phyloP scores from a whole-genome alignment of 495 filamentous ascomycete species.

The Penicillium fimorum region DNA sequence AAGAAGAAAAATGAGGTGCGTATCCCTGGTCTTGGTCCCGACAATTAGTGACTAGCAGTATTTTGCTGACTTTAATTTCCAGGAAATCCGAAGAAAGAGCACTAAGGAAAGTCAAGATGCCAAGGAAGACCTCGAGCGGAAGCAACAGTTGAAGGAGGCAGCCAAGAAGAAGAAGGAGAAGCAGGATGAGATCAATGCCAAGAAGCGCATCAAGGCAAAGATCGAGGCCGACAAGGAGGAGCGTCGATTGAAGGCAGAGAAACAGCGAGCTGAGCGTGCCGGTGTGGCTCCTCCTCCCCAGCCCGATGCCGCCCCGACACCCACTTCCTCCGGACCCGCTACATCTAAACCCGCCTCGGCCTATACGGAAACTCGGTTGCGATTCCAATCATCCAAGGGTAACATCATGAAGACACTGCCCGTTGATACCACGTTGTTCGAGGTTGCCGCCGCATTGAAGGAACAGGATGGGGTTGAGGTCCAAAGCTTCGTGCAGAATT shows the following conservation, averaged over 20 bases:
- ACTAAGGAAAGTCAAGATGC: constrained; percentile 74
- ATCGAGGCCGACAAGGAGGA: constrained; percentile 90
- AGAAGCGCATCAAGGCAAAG: constrained; percentile 82
- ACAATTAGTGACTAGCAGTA: neutral
- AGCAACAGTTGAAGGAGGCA: constrained; percentile 88
- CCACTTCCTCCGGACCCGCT: constrained; percentile 41
- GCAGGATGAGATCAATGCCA: constrained; percentile 79
- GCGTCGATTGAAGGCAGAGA: constrained; percentile 75
- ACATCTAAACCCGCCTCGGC: constrained; percentile 57
- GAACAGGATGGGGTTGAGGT: constrained; percentile 63
- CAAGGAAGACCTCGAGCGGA: constrained; percentile 80
- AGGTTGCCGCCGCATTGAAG: constrained; percentile 75
- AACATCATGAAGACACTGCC: constrained; percentile 80
- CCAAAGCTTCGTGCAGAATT: constrained; percentile 76
- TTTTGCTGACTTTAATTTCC: constrained; percentile 1
- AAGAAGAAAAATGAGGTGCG: constrained; percentile 84
- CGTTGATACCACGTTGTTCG: constrained; percentile 86
- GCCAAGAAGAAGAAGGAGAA: constrained; percentile 83
- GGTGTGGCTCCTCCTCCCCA: constrained; percentile 59
- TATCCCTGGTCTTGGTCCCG: constrained; percentile 1
- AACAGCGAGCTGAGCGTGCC: constrained; percentile 78
- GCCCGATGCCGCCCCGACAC: constrained; percentile 34
- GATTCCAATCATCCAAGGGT: constrained; percentile 72
- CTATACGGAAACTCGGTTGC: constrained; percentile 77
- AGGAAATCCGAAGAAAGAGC: constrained; percentile 85